Conservation (phyloP, 139 green algal genomes). For the Auxenochlorella pyrenoidosa region DNA sequence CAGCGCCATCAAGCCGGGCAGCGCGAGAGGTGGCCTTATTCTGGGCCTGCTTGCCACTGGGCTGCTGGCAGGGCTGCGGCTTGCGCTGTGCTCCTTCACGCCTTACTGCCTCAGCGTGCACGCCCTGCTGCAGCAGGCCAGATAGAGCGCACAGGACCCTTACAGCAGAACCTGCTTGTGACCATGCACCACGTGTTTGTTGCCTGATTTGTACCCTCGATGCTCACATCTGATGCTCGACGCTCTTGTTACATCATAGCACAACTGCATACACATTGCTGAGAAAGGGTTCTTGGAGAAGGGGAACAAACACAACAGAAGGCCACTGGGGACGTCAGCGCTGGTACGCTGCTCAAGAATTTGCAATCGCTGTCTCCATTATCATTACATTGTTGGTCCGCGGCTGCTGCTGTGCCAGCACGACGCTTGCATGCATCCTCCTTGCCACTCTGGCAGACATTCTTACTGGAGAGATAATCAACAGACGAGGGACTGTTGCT, state of each 20-base stretch:
- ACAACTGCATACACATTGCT: too few species aligned
- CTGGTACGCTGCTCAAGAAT: too few species aligned
- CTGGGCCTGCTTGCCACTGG: conserved; percentile 30
- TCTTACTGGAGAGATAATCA: background rate
- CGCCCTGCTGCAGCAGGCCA: conserved; percentile 14
- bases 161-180: background rate
- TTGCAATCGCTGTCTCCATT: too few species aligned
- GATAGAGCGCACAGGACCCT: background rate
- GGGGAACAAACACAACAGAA: too few species aligned
- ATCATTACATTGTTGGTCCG: background rate
- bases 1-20: conserved; percentile 8
- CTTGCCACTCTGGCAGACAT: background rate
- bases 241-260: background rate
- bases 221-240: background rate
- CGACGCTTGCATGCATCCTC: background rate
- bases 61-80: conserved; percentile 12
- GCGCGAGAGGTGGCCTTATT: conserved; percentile 35
- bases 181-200: too few species aligned
- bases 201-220: background rate
- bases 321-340: too few species aligned
- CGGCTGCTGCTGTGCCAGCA: background rate
- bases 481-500: too few species aligned
- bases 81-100: conserved; percentile 46
- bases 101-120: conserved; percentile 51
- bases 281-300: too few species aligned